Evolutionary conservation across 2,329 filamentous ascomycete species (phyloP).

Genomic region (Juglanconis sp.): DNA sequence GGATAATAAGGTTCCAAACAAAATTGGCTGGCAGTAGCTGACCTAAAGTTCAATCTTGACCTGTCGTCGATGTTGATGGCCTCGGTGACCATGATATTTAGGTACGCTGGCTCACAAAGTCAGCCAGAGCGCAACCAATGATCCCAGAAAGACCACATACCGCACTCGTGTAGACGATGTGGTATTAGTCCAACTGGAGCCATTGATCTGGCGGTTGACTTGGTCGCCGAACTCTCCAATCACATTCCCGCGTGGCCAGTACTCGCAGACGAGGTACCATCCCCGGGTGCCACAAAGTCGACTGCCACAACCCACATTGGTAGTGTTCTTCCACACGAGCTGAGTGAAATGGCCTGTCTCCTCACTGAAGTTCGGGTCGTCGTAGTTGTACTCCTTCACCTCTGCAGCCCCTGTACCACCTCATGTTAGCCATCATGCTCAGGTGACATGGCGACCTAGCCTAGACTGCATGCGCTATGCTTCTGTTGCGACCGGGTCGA

Average conservation of each 20-base stretch:
- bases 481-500: no score
- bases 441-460: no score
- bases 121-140: background rate
- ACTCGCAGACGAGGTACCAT: constrained; percentile 70
- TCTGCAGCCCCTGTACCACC: constrained; percentile 50
- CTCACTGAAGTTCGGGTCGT: constrained; percentile 52
- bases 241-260: constrained; percentile 65
- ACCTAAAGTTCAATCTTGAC: background rate
- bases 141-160: background rate
- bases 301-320: constrained; percentile 53
- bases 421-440: background rate
- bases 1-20: no score
- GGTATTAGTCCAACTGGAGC: constrained; percentile 7
- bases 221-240: constrained; percentile 47
- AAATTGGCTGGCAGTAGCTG: no score
- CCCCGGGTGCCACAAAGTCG: constrained; percentile 44
- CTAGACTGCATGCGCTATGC: no score
- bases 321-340: constrained; percentile 66
- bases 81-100: background rate
- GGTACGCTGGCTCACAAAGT: background rate
- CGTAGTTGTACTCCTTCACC: constrained; percentile 56
- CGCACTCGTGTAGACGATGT: background rate
- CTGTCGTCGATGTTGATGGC: background rate
- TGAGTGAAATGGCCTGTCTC: constrained; percentile 70
- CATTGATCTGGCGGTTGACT: constrained; percentile 36